Base-by-base conservation (phyloP, 208 protist species). In the Leishmania mexicana region DNA sequence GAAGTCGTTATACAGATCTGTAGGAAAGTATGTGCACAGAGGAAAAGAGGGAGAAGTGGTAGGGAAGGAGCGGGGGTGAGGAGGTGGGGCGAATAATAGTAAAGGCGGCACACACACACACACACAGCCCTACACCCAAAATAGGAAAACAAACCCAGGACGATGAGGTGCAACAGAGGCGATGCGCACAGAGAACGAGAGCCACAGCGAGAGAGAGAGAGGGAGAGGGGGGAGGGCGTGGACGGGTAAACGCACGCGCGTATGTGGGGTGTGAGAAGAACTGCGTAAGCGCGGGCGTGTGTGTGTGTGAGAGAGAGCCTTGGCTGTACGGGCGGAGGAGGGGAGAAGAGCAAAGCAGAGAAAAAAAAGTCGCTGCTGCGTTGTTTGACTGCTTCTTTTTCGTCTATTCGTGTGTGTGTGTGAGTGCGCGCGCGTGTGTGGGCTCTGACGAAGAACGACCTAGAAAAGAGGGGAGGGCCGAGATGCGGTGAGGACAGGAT, bases 281-380 rank as follows among this genome's bases (percentile, higher is more conserved):
- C 62, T 17, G n/a, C 24, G 28, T 31, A 38, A 13, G 13, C 67
- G 45, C 40, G 6, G 42, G 67, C 21, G 67, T 45, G n/a, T 45
- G 11, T 45, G 38, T 38, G 72, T 11, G 6, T 0, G 31, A 35
- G 31, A 35, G 31, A 35, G 31, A 35, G 31, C 31, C 31, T 64
- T 31, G 10, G 24, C 35, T 11, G 45, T 49, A 40, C 11, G 35
- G 3, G 68, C 45, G 35, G 47, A 35, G 45, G 15, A 49, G 51
- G n/a, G 75, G 24, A 51, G 15, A 42, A 31, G 79, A 81, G 35
- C 31, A 31, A 11, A 65, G 31, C 47, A 84, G n/a, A 76, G 15
- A 77, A 24, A 76, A 42, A 38, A 76, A 81, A 67, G 78, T 65
- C 62, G 72, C 70, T 70, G 31, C 31, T 0, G 4, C 10, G 11